A percentile compares a stretch with the other conserved stretches of the same genome.
Conservation (phyloP, 2,329 filamentous ascomycete species). For the Hypoxylon sp. region DNA sequence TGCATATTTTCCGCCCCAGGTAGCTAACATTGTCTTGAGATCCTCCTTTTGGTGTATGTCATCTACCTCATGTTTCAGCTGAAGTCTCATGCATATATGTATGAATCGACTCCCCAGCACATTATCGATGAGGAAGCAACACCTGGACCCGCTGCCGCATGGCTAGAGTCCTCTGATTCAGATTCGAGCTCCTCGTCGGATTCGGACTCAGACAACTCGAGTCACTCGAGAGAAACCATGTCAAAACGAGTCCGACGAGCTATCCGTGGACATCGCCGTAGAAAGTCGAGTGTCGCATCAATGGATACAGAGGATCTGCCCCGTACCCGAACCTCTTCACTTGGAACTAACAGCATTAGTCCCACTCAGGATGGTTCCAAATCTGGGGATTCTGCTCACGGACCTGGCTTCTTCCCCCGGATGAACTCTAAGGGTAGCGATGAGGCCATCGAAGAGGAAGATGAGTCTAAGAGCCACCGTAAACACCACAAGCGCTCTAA, state of each 20-base stretch:
- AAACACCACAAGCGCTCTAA: conserved; percentile 50
- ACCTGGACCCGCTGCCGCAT: conserved; percentile 85
- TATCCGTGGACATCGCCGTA: conserved; percentile 77
- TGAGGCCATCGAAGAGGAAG: conserved; percentile 64
- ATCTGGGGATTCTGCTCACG: conserved; percentile 59
- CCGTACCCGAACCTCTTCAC: conserved; percentile 57
- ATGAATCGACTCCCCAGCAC: conserved; percentile 91
- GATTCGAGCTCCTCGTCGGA: conserved; percentile 70
- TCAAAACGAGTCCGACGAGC: conserved; percentile 82
- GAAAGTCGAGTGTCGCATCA: conserved; percentile 83
- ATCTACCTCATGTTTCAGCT: conserved; percentile 92
- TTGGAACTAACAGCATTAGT: conserved; percentile 57
- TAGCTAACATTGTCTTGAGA: conserved; percentile 59
- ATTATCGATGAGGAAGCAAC: conserved; percentile 93
- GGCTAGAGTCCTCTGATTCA: conserved; percentile 80
- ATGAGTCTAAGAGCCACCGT: conserved; percentile 56
- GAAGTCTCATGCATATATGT: conserved; percentile 92
- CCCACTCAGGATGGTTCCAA: conserved; percentile 57
- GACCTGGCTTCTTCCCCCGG: conserved; percentile 55
- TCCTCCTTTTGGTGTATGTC: conserved; percentile 84
- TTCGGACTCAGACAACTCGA: conserved; percentile 79
- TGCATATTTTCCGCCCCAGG: conserved; percentile 11
- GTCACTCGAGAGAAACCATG: conserved; percentile 73
- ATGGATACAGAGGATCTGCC: conserved; percentile 66
- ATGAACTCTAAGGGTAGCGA: conserved; percentile 60